These are phyloP conservation scores for Nakaseomyces uthaithaninus DNA, from an alignment of 1,139 yeast genomes.

Conservation along the genomic window DNA sequence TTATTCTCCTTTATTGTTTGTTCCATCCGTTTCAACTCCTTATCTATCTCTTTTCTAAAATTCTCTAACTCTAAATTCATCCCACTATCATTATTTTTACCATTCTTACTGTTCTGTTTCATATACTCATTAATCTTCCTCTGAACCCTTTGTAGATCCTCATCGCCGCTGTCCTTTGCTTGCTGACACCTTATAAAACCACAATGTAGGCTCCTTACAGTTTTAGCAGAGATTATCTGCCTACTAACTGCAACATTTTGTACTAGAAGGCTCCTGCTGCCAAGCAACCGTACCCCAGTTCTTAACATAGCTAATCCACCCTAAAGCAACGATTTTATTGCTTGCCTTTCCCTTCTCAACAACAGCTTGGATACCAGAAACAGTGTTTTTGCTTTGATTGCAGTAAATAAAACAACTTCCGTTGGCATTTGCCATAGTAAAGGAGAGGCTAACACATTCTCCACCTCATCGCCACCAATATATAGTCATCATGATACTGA, in stretches of 20 bases:
- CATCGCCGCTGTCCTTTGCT: constrained; percentile 3
- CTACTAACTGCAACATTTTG: no score
- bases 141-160: constrained; percentile 4
- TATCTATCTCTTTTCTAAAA: constrained; percentile 6
- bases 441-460: no score
- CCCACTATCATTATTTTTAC: not conserved
- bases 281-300: not conserved
- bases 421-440: not conserved
- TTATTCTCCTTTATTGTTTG: not conserved
- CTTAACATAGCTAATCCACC: not conserved
- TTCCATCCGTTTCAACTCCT: constrained; percentile 5
- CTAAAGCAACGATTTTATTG: not conserved
- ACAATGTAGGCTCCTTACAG: not conserved
- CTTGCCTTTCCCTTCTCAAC: not conserved
- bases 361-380: no score
- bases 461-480: no score
- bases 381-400: no score
- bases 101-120: not conserved
- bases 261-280: not conserved
- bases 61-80: not conserved
- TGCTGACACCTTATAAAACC: not conserved
- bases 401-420: no score
- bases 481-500: no score
- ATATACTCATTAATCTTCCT: constrained; percentile 4
- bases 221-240: not conserved